Percentiles rank a stretch among this genome's conserved stretches.
Conservation (phyloP, 192 early-diverging fungal genomes). For the Blastocladiella britannica region DNA sequence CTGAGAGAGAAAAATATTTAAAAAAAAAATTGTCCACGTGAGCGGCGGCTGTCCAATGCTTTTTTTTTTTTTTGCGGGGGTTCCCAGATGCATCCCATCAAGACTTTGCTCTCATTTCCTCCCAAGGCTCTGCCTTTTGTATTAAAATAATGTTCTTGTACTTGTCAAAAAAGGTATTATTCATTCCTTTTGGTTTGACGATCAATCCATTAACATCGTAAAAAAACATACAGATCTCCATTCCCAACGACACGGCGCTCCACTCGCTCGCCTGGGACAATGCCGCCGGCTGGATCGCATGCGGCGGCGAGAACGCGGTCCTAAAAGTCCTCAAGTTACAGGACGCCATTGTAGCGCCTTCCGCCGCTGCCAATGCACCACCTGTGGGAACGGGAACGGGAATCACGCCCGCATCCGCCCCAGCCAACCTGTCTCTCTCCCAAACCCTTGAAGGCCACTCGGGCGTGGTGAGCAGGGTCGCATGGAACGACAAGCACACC, state of each 20-base stretch:
- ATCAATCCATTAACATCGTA: neutral
- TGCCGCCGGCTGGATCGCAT: constrained; percentile 38
- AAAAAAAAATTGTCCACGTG: no score
- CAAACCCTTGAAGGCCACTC: constrained; percentile 37
- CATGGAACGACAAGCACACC: constrained; percentile 30
- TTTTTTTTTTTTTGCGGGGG: no score
- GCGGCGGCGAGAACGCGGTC: constrained; percentile 36
- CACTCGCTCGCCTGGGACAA: constrained; percentile 36
- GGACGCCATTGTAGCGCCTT: constrained; percentile 3
- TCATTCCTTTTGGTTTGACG: neutral
- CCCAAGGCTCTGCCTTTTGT: no score
- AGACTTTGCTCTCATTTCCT: no score
- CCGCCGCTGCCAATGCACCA: constrained; percentile 4
- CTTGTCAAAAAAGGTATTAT: neutral
- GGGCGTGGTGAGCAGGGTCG: constrained; percentile 24
- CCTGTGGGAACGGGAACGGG: constrained; percentile 2
- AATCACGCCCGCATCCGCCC: constrained; percentile 1
- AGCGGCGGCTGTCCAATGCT: no score
- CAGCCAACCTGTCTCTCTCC: constrained; percentile 35
- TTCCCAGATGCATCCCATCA: no score
- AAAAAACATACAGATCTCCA: constrained; percentile 20
- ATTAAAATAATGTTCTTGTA: neutral
- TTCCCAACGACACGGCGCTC: constrained; percentile 31
- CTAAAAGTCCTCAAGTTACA: constrained; percentile 40
- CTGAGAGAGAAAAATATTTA: no score